Evolutionary conservation across 2,329 filamentous ascomycete species (phyloP).

Genomic region (Periconia sp.): DNA sequence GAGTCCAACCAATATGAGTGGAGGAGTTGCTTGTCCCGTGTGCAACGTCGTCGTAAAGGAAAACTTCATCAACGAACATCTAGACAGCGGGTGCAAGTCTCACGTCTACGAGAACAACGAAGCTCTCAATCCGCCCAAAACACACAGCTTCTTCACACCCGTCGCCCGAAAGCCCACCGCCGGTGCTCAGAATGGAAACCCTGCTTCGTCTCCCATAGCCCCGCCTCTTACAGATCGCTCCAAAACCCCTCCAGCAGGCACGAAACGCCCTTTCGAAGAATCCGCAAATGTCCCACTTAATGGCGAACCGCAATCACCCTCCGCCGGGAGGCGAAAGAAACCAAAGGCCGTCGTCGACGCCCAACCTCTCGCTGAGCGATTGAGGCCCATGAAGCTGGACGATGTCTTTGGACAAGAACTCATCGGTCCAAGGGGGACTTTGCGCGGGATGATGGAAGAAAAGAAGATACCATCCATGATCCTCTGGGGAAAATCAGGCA

Average conservation of each 20-base stretch:
- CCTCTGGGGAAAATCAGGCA: constrained; percentile 81
- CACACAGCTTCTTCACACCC: constrained; percentile 58
- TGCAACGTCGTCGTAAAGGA: constrained; percentile 74
- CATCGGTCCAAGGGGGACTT: constrained; percentile 79
- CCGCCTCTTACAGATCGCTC: constrained; percentile 13
- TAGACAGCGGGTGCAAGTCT: constrained; percentile 78
- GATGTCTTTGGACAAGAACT: constrained; percentile 91
- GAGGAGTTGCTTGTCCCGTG: constrained; percentile 72
- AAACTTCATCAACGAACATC: constrained; percentile 81
- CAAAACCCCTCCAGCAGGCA: constrained; percentile 28
- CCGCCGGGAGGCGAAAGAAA: constrained; percentile 61
- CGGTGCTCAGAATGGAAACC: constrained; percentile 21
- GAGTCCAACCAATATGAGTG: constrained; percentile 31
- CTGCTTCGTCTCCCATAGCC: constrained; percentile 21
- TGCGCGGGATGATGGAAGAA: constrained; percentile 82
- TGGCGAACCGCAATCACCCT: constrained; percentile 37
- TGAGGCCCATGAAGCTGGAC: constrained; percentile 82
- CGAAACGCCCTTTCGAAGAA: constrained; percentile 30
- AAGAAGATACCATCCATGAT: constrained; percentile 93
- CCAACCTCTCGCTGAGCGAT: constrained; percentile 88
- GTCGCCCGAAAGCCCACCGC: constrained; percentile 45
- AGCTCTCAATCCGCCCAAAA: constrained; percentile 39
- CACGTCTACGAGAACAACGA: constrained; percentile 61
- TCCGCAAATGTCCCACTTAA: constrained; percentile 13
- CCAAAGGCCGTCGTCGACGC: constrained; percentile 63